A percentile compares a stretch with the other conserved stretches of the same genome.
Evolutionary conservation across 2,329 filamentous ascomycete genomes (phyloP).

Genomic region (Torrubiella hemipterigena): DNA sequence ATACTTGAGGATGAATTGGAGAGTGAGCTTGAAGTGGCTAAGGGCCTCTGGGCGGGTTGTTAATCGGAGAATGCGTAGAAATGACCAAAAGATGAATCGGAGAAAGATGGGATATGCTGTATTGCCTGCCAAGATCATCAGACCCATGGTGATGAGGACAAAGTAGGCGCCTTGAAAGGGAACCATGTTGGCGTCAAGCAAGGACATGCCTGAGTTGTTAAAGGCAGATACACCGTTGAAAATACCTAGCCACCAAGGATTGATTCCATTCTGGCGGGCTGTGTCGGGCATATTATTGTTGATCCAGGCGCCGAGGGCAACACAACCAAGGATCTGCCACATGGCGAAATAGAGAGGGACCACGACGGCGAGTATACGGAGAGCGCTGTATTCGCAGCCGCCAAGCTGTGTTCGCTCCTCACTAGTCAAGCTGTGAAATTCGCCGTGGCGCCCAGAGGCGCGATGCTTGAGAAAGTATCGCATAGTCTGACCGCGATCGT

Average conservation of each 20-base stretch:
- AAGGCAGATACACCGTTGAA: slow-evolving; percentile 59
- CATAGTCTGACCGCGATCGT: not conserved
- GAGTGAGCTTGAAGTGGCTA: slow-evolving; percentile 31
- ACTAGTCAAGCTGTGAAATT: slow-evolving; percentile 39
- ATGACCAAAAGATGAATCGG: slow-evolving; percentile 44
- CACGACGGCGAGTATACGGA: slow-evolving; percentile 44
- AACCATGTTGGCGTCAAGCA: slow-evolving; percentile 54
- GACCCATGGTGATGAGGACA: slow-evolving; percentile 39
- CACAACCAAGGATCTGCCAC: slow-evolving; percentile 46
- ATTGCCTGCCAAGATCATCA: slow-evolving; percentile 52
- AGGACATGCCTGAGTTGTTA: slow-evolving; percentile 59
- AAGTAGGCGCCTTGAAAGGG: slow-evolving; percentile 43
- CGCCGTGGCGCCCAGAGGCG: slow-evolving; percentile 29
- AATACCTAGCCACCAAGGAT: slow-evolving; percentile 56
- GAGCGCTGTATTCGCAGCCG: slow-evolving; percentile 51
- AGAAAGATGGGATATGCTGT: slow-evolving; percentile 55
- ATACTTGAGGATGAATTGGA: slow-evolving; percentile 42
- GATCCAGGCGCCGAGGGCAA: slow-evolving; percentile 53
- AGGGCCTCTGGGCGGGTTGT: slow-evolving; percentile 24
- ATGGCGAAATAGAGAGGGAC: slow-evolving; percentile 48
- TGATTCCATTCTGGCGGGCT: slow-evolving; percentile 42
- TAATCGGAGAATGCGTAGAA: slow-evolving; percentile 27
- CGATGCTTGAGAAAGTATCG: not conserved
- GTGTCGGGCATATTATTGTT: slow-evolving; percentile 34
- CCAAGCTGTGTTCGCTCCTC: slow-evolving; percentile 46